Evolutionary conservation across 2,329 filamentous ascomycete genomes (phyloP), one percentile per base, ranked within the genome.

Genomic region (Ilyonectria destructans): DNA sequence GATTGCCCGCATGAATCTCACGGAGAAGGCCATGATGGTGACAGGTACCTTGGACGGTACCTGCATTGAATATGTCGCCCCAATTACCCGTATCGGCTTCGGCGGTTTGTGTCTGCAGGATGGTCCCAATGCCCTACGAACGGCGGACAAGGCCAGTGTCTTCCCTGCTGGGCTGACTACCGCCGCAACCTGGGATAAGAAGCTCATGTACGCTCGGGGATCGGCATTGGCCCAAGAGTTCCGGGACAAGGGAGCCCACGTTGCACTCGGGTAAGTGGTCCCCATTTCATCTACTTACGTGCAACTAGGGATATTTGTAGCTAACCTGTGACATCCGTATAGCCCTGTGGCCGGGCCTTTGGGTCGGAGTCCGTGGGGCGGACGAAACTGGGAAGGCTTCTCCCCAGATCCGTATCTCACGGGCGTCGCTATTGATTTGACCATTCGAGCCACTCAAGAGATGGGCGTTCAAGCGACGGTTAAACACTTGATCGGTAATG

Each of bases 151-250:
- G 56, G 82, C 81, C 60, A 82, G 79, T 67, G 80, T 80, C 7
- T 83, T 79, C 65, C 80, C 81, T 3, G 80, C 79, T 15, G 92
- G 91, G 67, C 83, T 93, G 57, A 92, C 92, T 69, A 87, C 92
- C 35, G 81, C 79, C 1, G 60, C 68, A 1, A 73, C 82, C 58
- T 97, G 93, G 92, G 93, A 96, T 79, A 91, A 90, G 67, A 83
- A 87, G 9, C 86, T 96, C 49, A 89, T 93, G 65, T 90, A 89
- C 75, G 83, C 86, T 58, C 88, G 93, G 94, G 94, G 91, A 35
- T 82, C 87, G 58, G 91, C 91, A 55, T 94, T 97, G 91, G 94
- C 91, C 3, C 84, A 86, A 65, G 94, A 97, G 79, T 93, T 93
- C 78, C 88, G 87, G 69, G 88, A 82, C 48, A 97, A 97, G 80